Conservation (phyloP, 495 filamentous ascomycete genomes). For the Aspergillus funiculosus region DNA sequence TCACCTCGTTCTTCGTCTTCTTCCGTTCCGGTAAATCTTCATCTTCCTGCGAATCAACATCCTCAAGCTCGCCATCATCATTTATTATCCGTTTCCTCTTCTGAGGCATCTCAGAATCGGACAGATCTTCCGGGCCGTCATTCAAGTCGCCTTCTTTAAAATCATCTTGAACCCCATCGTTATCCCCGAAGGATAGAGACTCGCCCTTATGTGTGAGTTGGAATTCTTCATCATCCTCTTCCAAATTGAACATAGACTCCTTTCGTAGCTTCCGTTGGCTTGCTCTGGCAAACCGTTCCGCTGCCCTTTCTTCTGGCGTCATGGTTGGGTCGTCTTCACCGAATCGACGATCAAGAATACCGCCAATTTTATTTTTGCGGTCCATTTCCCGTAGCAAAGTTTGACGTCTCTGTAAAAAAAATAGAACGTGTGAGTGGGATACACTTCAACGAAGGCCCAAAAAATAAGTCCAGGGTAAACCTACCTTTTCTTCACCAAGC, state of each 20-base stretch:
- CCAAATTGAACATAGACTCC: conserved; percentile 78
- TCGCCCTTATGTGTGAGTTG: conserved; percentile 81
- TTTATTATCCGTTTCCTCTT: conserved; percentile 56
- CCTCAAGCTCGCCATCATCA: conserved; percentile 32
- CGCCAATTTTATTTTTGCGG: conserved; percentile 79
- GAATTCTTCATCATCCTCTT: conserved; percentile 64
- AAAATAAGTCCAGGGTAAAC: conserved; percentile 21
- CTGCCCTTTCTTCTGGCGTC: conserved; percentile 89
- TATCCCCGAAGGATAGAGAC: conserved; percentile 57
- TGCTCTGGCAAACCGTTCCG: conserved; percentile 82
- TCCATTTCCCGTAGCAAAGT: conserved; percentile 85
- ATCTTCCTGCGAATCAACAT: background rate
- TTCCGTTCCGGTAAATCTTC: conserved; percentile 61
- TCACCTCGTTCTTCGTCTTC: conserved; percentile 90
- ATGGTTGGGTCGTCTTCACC: conserved; percentile 92
- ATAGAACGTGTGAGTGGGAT: conserved; percentile 8
- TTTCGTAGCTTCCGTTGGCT: conserved; percentile 68
- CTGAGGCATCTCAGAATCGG: conserved; percentile 52
- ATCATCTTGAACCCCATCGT: conserved; percentile 53
- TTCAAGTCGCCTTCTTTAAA: conserved; percentile 70
- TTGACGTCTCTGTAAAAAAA: conserved; percentile 54
- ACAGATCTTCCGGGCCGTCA: conserved; percentile 55
- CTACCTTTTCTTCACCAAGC: conserved; percentile 76
- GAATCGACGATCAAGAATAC: conserved; percentile 87
- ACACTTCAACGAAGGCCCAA: no score